These are phyloP conservation scores for Royoungia palumana DNA, from an alignment of 768 basidiomycete species.

Conservation along the genomic window DNA sequence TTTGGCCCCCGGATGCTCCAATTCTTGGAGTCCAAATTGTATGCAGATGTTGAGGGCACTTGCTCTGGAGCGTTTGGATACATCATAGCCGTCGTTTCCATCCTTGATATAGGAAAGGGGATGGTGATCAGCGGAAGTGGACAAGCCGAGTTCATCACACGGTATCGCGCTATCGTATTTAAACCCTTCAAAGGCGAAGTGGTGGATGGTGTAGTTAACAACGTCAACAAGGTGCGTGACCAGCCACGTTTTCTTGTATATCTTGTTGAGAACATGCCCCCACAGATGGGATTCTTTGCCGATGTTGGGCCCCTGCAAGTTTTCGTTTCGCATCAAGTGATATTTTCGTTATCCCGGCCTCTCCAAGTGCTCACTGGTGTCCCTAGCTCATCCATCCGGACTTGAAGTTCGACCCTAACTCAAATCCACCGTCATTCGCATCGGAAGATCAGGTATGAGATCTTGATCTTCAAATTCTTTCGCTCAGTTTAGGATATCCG, in stretches of 20 bases:
- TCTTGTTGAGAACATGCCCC: background rate
- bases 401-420: conserved; percentile 92
- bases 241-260: background rate
- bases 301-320: conserved; percentile 93
- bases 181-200: conserved; percentile 99
- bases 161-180: conserved; percentile 96
- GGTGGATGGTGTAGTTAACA: conserved; percentile 92
- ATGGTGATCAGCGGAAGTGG: conserved; percentile 90
- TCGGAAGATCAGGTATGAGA: conserved; percentile 76
- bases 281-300: conserved; percentile 97
- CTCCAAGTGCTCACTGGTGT: conserved; percentile 5
- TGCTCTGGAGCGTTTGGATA: conserved; percentile 95
- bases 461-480: background rate
- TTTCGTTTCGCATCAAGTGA: conserved; percentile 93
- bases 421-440: conserved; percentile 94
- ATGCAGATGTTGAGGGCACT: conserved; percentile 95
- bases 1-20: conserved; percentile 95
- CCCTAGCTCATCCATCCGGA: conserved; percentile 89
- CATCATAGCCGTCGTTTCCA: conserved; percentile 88
- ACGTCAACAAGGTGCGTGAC: conserved; percentile 83
- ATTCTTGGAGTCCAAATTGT: conserved; percentile 89
- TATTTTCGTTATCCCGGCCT: conserved; percentile 20
- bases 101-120: conserved; percentile 88
- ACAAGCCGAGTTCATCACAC: conserved; percentile 92
- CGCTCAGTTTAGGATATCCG: background rate